phyloP scores from a whole-genome alignment of 257 asterid genomes.

The Solanum rostratum region DNA sequence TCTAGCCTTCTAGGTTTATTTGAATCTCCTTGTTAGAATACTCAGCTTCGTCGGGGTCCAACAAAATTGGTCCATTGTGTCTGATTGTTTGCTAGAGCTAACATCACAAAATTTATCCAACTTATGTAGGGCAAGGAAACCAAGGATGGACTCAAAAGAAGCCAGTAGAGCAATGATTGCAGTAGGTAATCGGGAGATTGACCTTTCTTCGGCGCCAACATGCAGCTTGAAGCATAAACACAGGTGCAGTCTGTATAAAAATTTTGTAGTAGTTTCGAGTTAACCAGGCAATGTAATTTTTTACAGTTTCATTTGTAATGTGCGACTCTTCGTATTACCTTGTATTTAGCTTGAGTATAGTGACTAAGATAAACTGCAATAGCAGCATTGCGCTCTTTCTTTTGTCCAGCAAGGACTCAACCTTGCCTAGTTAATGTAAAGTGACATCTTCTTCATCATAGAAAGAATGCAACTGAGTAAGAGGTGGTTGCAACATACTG shows the following conservation, averaged over 20 bases:
- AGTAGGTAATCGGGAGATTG: not conserved
- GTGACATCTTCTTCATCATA: not conserved
- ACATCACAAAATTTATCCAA: not conserved
- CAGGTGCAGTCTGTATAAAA: not conserved
- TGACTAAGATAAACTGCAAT: not conserved
- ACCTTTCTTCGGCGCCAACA: not conserved
- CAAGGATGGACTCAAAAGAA: slow-evolving; percentile 20
- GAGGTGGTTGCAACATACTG: not conserved
- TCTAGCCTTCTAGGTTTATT: not conserved
- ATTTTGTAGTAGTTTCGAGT: not conserved
- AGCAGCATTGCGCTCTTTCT: not conserved
- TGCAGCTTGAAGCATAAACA: not conserved
- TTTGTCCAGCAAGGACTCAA: not conserved
- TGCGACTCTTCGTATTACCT: not conserved
- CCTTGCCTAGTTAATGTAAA: not conserved
- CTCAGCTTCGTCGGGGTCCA: not conserved
- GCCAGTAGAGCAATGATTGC: slow-evolving; percentile 10
- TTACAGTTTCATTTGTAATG: not conserved
- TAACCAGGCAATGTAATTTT: not conserved
- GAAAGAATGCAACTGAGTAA: not conserved
- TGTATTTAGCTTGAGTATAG: not conserved
- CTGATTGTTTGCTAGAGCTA: not conserved
- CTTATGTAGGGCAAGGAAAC: slow-evolving; percentile 30
- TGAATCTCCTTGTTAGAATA: not conserved
- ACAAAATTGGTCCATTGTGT: not conserved